These are phyloP conservation scores for Hypsizygus ulmarius DNA, from an alignment of 1,284 basidiomycete genomes.

Conservation along the genomic window DNA sequence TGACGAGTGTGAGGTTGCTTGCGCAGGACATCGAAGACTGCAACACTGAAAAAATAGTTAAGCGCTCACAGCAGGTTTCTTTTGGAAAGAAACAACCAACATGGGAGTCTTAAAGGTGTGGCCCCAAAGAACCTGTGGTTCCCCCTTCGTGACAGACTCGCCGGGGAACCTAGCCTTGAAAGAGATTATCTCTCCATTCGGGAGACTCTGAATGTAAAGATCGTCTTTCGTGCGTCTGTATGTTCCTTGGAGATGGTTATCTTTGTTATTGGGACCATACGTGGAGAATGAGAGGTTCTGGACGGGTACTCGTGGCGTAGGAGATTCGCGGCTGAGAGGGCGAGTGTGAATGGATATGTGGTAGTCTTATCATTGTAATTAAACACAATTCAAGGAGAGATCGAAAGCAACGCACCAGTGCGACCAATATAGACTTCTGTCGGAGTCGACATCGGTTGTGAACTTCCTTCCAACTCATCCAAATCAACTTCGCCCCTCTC, in stretches of 20 bases:
- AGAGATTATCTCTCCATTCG: conserved; percentile 72
- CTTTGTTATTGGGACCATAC: conserved; percentile 82
- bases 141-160: conserved; percentile 19
- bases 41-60: conserved; percentile 49
- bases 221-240: conserved; percentile 74
- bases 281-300: conserved; percentile 81
- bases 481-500: conserved; percentile 49
- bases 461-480: conserved; percentile 68
- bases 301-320: conserved; percentile 43
- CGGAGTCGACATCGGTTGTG: conserved; percentile 38
- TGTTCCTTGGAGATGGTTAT: conserved; percentile 57
- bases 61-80: not conserved
- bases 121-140: conserved; percentile 55
- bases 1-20: conserved; percentile 19
- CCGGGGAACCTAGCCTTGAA: conserved; percentile 47
- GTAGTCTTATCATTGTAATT: conserved; percentile 50
- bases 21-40: conserved; percentile 73
- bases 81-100: conserved; percentile 29
- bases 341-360: conserved; percentile 66
- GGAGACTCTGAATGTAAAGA: conserved; percentile 73
- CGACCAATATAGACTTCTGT: conserved; percentile 77
- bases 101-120: conserved; percentile 58
- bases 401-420: conserved; percentile 59
- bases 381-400: conserved; percentile 2
- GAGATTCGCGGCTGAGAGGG: conserved; percentile 31